phyloP scores from a whole-genome alignment of 2,329 filamentous ascomycete species.

The Cadophora luteo-olivacea region DNA sequence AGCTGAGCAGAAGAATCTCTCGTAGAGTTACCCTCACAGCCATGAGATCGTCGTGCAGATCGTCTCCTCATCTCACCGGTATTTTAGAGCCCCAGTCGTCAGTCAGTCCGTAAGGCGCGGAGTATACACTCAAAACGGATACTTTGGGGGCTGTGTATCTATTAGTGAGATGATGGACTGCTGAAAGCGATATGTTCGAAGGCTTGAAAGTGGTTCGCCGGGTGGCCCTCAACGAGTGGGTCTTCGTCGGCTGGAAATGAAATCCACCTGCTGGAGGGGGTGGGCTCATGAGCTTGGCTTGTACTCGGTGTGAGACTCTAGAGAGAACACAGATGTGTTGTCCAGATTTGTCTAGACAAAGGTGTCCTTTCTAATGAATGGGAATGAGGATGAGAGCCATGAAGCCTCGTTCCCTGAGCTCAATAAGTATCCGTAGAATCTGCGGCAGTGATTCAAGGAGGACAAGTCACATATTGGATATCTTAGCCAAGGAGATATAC shows the following conservation, averaged over 20 bases:
- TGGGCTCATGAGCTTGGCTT: neutral
- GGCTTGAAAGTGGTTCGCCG: neutral
- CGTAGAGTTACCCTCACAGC: no score
- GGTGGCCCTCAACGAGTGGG: neutral
- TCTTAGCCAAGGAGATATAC: no score
- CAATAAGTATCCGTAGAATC: neutral
- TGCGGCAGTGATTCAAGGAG: neutral
- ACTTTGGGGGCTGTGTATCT: conserved; percentile 6
- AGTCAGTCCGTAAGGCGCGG: neutral
- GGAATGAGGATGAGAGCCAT: neutral
- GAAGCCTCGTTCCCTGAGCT: neutral
- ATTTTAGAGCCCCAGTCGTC: no score
- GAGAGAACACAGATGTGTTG: neutral
- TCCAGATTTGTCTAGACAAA: neutral
- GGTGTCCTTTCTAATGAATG: neutral
- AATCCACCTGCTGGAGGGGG: neutral
- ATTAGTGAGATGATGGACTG: neutral
- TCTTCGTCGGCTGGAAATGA: neutral
- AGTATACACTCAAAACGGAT: neutral
- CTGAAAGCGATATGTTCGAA: neutral
- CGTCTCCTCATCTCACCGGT: neutral
- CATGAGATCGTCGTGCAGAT: neutral
- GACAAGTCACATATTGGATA: neutral
- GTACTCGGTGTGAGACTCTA: neutral
- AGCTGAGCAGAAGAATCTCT: neutral